These are phyloP conservation scores for Hortiboletus campestris DNA, from an alignment of 768 basidiomycete genomes.

Conservation along the genomic window DNA sequence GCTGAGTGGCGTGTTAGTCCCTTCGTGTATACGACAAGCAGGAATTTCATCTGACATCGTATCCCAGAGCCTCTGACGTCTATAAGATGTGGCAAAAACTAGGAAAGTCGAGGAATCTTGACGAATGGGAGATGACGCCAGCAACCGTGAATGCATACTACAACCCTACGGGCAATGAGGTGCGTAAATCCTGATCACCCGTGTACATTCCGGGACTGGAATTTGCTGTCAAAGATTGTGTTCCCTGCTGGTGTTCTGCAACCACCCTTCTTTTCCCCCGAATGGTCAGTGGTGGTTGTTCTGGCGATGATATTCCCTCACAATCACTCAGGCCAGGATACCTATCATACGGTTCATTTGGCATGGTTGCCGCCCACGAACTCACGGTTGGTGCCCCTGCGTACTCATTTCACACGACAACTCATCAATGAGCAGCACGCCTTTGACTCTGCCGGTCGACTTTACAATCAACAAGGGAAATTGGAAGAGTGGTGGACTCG, in stretches of 20 bases:
- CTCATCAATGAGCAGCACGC: constrained; percentile 56
- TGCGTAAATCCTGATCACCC: constrained; percentile 25
- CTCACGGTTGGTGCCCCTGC: constrained; percentile 56
- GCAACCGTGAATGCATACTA: constrained; percentile 88
- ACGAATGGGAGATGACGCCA: constrained; percentile 87
- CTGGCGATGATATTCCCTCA: constrained; percentile 4
- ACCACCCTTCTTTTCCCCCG: constrained; percentile 83
- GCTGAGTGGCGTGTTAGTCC: constrained; percentile 53
- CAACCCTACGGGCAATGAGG: constrained; percentile 85
- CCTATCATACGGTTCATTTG: constrained; percentile 89
- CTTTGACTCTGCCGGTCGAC: constrained; percentile 84
- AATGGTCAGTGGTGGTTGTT: constrained; percentile 51
- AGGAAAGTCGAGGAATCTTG: constrained; percentile 64
- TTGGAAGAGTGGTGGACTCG: constrained; percentile 94
- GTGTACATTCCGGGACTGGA: neutral
- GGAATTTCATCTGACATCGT: constrained; percentile 7
- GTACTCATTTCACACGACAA: neutral
- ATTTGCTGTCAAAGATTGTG: constrained; percentile 58
- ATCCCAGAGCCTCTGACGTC: constrained; percentile 51
- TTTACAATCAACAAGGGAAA: constrained; percentile 89
- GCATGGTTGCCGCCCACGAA: constrained; percentile 90
- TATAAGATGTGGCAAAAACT: constrained; percentile 74
- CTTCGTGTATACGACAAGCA: neutral
- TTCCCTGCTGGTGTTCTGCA: constrained; percentile 96
- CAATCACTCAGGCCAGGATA: constrained; percentile 72